Percentiles rank a stretch among this genome's conserved stretches.
Evolutionary conservation across 495 filamentous ascomycete genomes (phyloP).

Genomic region (Penicillium paxilli): DNA sequence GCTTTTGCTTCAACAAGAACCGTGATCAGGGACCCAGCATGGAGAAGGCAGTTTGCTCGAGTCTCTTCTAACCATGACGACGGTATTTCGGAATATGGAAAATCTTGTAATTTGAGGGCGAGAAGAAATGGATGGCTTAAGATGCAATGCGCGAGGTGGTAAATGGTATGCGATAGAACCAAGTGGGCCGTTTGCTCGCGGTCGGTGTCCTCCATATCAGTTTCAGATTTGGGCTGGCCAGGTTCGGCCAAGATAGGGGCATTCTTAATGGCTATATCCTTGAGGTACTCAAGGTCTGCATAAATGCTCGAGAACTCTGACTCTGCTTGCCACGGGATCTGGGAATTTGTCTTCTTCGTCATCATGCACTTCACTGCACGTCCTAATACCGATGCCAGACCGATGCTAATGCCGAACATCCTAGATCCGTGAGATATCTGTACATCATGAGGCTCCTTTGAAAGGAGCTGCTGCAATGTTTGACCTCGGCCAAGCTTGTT

Average conservation of each 20-base stretch:
- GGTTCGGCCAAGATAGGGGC: conserved; percentile 9
- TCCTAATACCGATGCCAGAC: conserved; percentile 18
- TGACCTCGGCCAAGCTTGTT: background rate
- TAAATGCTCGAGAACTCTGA: conserved; percentile 22
- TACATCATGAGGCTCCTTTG: conserved; percentile 1
- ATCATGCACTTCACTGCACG: conserved; percentile 28
- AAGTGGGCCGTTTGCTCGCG: conserved; percentile 23
- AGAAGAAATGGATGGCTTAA: conserved; percentile 32
- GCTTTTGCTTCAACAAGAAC: conserved; percentile 26
- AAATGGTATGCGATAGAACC: conserved; percentile 28
- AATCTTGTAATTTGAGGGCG: conserved; percentile 10
- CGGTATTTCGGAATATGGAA: conserved; percentile 3
- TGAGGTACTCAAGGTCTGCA: conserved; percentile 22
- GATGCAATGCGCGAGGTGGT: conserved; percentile 26
- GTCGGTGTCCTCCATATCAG: conserved; percentile 7
- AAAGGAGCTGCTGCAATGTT: conserved; percentile 10
- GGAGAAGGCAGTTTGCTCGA: conserved; percentile 3
- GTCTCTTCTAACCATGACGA: conserved; percentile 15
- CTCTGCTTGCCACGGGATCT: conserved; percentile 20
- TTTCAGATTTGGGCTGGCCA: conserved; percentile 1
- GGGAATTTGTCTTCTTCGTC: conserved; percentile 6
- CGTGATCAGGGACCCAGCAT: conserved; percentile 19
- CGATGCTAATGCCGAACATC: conserved; percentile 20
- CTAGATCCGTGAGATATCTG: conserved; percentile 2
- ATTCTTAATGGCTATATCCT: conserved; percentile 17